Evolutionary conservation across 139 green algal genomes (phyloP), one percentile per base, ranked within the genome.

Genomic region (Parachlorella kessleri): DNA sequence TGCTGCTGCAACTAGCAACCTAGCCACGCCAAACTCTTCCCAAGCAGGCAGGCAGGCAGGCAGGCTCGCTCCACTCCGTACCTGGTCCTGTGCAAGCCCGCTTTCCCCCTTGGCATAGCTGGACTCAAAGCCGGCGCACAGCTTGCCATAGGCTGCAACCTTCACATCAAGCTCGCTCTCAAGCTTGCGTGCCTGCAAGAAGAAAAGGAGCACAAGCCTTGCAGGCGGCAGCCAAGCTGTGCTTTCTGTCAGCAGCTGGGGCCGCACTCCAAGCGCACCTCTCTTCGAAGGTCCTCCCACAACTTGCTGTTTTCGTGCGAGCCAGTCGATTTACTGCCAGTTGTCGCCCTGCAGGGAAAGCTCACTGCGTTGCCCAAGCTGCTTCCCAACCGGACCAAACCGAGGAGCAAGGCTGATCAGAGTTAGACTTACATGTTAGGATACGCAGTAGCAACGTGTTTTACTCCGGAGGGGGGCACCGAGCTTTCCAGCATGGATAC

Each of bases 101-200:
- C 73, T 83, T 55, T 87, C 81, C 18, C 82, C 84, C 30, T 68
- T 77, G 53, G 63, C 59, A 55, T 91, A 93, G 33, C 79, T 87
- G 6, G 92, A 87, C 41, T 96, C 93, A 75, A 92, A 97, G 28
- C 85, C 82, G 0, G 88, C 89, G 68, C 87, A 93, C 21, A 98
- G 86, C 81, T 97, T 98, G 26, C 89, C 87, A 77, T 93, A 97
- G 1, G 92, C 88, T n/a, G 91, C 90, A 3, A 98, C 81, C 85
- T 98, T 98, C 0, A 95, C 87, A 67, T 99, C 96, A 21, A 99
- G 66, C 71, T 98, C 95, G 4, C 91, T 89, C 76, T 99, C 95
- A 32, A 98, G 84, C 77, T 93, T 94, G 6, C 95, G 83, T 0
- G 96, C 96, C 89, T 98, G 83, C 66, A 66, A 21, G 21, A 21